Base-by-base conservation (phyloP, 257 asterid genomes). In the Eustoma russellianum region DNA sequence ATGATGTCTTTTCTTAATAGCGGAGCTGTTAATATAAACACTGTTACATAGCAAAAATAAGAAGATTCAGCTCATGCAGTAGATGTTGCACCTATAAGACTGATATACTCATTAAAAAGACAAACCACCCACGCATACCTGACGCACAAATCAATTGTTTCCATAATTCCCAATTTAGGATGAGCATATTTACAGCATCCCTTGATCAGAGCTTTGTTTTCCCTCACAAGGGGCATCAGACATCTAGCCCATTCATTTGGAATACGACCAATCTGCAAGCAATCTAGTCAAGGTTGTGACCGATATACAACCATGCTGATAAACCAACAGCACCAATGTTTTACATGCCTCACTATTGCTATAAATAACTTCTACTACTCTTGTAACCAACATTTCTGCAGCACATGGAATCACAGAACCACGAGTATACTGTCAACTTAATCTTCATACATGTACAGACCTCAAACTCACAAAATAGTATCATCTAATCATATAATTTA, bases 201-300 rank as follows among this genome's bases (percentile, higher is more conserved):
- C 56, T 72, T 64, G 17, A 91, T 46, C 53, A 66, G 65, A 50
- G 82, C 76, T 74, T 82, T 87, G 63, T 80, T 91, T 54, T 74
- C 90, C 64, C 94, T 81, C 70, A 91, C 95, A 53, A 91, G 90
- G 4, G 97, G 94, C 78, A 87, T 69, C 60, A 91, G 74, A 51
- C 94, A 87, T 54, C 95, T 81, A 72, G 88, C 89, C 98, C 98
- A 87, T 69, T 91, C 97, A 69, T 75, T 84, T 40, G 98, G 98
- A 70, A 91, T 85, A 54, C 98, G 96, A 41, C 98, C 98, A 79
- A 91, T 74, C 98, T 91, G 86, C 63, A 12, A 48, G 19, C 44
- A 38, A 61, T n/a, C 45, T 38, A 38, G 13, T 38, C 43, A 52
- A 64, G 16, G 13, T 18, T 10, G 17, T 17, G 35, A 49, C 48